A percentile compares a stretch with the other conserved stretches of the same genome.
Conservation (phyloP, 352 stramenopile species). For the Phytophthora hybrid region DNA sequence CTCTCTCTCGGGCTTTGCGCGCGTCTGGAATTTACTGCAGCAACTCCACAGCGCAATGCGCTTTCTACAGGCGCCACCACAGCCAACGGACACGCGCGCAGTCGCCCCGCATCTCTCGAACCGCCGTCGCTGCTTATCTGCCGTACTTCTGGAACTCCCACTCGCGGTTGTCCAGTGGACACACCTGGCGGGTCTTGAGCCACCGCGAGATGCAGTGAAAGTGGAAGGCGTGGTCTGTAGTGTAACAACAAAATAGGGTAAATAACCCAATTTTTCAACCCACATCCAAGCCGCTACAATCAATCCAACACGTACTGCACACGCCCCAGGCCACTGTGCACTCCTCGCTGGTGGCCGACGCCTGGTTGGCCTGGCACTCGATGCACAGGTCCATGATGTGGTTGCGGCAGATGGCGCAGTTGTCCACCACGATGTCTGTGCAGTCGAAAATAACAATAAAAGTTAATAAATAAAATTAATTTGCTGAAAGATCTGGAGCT, state of each 20-base stretch:
- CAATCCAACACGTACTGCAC: conserved; percentile 70
- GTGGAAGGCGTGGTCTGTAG: conserved; percentile 98
- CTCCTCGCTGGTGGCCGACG: conserved; percentile 88
- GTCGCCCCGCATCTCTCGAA: conserved; percentile 4
- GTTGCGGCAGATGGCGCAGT: conserved; percentile 99
- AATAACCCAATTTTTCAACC: background rate
- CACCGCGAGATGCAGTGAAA: conserved; percentile 99
- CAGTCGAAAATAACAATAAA: background rate
- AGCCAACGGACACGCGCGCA: conserved; percentile 3
- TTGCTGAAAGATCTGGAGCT: conserved; percentile 30
- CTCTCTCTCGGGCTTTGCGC: conserved; percentile 11
- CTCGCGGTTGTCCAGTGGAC: conserved; percentile 99
- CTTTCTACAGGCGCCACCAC: conserved; percentile 15
- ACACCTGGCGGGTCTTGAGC: conserved; percentile 99
- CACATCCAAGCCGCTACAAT: background rate
- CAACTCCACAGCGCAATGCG: background rate
- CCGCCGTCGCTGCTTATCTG: conserved; percentile 55
- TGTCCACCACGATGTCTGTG: conserved; percentile 89
- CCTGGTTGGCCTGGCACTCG: conserved; percentile 97
- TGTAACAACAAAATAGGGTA: conserved; percentile 34
- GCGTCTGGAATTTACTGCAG: background rate
- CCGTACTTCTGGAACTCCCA: conserved; percentile 99
- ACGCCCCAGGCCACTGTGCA: conserved; percentile 90
- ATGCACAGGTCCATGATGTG: conserved; percentile 99
- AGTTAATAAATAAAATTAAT: background rate